phyloP scores from a whole-genome alignment of 345 rosid genomes.

The Trapa bicornis region DNA sequence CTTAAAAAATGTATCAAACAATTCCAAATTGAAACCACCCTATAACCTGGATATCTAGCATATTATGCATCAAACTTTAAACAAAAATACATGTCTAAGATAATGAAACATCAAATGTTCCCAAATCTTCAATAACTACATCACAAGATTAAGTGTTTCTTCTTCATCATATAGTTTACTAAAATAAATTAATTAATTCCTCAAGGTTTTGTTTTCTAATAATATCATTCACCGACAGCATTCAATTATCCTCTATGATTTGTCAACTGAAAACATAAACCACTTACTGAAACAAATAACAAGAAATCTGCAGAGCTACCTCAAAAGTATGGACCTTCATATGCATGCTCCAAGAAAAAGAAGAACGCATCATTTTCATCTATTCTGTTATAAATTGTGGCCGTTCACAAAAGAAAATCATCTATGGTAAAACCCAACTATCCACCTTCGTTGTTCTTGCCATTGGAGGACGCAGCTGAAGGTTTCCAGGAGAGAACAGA shows the following conservation, averaged over 20 bases:
- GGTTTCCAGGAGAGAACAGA: slow-evolving; percentile 23
- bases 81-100: neutral
- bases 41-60: neutral
- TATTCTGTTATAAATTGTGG: neutral
- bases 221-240: neutral
- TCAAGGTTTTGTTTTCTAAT: neutral
- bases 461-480: slow-evolving; percentile 5
- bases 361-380: neutral
- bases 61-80: neutral
- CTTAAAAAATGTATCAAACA: neutral
- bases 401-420: neutral
- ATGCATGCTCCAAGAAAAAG: neutral
- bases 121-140: neutral
- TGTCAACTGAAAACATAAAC: neutral
- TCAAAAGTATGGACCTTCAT: neutral
- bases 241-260: neutral
- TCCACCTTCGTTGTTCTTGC: neutral
- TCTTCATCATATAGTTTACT: neutral
- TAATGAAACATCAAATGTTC: neutral
- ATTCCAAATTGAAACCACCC: neutral
- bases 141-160: neutral
- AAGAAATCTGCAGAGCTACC: neutral
- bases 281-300: neutral
- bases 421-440: neutral
- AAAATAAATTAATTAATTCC: neutral